Evolutionary conservation across 148 eudicot genomes (phyloP).

Genomic region (Amaranthus hypochondriacus): DNA sequence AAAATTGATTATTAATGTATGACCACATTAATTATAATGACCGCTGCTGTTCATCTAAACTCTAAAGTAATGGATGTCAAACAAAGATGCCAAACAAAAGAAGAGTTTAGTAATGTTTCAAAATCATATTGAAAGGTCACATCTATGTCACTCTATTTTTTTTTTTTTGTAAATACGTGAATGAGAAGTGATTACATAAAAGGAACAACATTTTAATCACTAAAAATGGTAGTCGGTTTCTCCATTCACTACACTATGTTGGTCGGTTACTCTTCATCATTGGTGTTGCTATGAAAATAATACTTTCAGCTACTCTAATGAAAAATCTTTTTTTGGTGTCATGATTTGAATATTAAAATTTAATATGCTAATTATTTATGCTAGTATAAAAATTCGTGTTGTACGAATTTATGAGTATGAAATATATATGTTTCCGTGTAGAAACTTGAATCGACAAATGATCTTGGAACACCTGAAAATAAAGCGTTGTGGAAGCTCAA

Average conservation of each 20-base stretch:
- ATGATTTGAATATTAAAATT: no score
- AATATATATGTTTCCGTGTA: no score
- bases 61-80: slow-evolving; percentile 6
- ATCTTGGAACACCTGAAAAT: no score
- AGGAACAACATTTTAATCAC: background rate
- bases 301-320: no score
- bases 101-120: background rate
- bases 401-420: no score
- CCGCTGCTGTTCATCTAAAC: background rate
- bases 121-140: background rate
- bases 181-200: background rate
- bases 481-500: no score
- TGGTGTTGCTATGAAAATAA: background rate
- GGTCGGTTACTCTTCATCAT: background rate
- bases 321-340: no score
- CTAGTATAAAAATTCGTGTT: no score
- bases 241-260: background rate
- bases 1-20: background rate
- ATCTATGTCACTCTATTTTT: background rate
- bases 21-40: background rate
- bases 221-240: background rate
- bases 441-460: no score
- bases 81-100: background rate
- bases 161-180: background rate
- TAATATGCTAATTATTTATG: no score